Conservation (phyloP, 2,329 filamentous ascomycete genomes). For the Diaporthe sp. region DNA sequence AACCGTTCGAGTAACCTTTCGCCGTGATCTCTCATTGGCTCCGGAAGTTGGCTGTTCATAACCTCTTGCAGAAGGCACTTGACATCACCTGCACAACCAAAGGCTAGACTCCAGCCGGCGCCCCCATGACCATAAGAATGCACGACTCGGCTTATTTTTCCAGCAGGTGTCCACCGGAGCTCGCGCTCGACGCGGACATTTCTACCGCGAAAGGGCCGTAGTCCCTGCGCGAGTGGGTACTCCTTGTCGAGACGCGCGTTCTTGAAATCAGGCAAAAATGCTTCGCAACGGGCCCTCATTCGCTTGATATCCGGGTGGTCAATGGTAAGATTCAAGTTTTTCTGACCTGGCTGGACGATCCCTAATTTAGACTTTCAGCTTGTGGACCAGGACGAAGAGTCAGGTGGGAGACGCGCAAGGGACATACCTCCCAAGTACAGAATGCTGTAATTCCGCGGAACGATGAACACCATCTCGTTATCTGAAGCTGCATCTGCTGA, state of each 20-base stretch:
- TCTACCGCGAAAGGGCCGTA: conserved; percentile 4
- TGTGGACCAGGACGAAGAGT: background rate
- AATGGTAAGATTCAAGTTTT: background rate
- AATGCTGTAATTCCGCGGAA: background rate
- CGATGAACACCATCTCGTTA: conserved; percentile 4
- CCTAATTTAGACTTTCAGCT: background rate
- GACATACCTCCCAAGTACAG: conserved; percentile 8
- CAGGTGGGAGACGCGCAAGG: background rate
- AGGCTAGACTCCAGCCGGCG: background rate
- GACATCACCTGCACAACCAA: background rate
- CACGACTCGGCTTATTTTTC: background rate
- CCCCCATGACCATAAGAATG: conserved; percentile 11
- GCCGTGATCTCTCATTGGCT: background rate
- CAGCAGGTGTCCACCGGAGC: background rate
- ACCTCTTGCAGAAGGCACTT: background rate
- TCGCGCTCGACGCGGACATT: conserved; percentile 12
- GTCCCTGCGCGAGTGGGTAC: conserved; percentile 11
- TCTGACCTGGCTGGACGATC: background rate
- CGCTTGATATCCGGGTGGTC: background rate
- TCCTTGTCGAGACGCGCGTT: conserved; percentile 1
- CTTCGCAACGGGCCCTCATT: conserved; percentile 2
- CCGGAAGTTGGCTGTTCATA: background rate
- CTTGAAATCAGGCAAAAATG: background rate
- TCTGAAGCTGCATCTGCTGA: background rate
- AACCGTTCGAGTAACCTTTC: background rate